Evolutionary conservation across 1,139 yeast genomes (phyloP).

Genomic region (Wickerhamomyces sp.): DNA sequence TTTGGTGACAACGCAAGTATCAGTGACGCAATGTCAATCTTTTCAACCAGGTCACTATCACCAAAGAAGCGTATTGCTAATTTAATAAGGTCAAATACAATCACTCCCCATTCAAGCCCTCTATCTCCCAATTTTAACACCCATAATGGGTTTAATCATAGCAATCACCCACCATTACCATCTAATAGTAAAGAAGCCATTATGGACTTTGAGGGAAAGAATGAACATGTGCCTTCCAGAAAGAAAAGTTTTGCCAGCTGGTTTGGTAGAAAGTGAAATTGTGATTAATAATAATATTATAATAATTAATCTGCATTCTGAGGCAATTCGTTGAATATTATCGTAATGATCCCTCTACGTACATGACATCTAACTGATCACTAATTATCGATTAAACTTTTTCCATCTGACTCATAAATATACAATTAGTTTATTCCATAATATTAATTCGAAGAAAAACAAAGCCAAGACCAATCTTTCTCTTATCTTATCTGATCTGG

Average conservation of each 20-base stretch:
- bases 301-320: background rate
- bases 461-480: too few species aligned
- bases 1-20: background rate
- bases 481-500: too few species aligned
- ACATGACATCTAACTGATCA: too few species aligned
- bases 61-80: conserved; percentile 17
- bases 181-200: background rate
- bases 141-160: background rate
- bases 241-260: background rate
- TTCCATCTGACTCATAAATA: too few species aligned
- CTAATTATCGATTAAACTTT: too few species aligned
- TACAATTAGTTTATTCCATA: too few species aligned
- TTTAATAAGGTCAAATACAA: conserved; percentile 22
- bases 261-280: background rate
- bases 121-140: background rate
- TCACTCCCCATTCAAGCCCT: background rate
- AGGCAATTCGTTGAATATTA: too few species aligned
- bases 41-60: conserved; percentile 7
- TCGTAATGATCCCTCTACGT: too few species aligned
- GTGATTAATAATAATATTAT: too few species aligned
- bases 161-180: background rate
- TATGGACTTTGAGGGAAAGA: background rate
- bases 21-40: conserved; percentile 3
- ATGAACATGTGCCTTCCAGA: background rate
- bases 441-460: too few species aligned